Base-by-base conservation (phyloP, 2,329 filamentous ascomycete genomes). In the Arachnomyces sp. region DNA sequence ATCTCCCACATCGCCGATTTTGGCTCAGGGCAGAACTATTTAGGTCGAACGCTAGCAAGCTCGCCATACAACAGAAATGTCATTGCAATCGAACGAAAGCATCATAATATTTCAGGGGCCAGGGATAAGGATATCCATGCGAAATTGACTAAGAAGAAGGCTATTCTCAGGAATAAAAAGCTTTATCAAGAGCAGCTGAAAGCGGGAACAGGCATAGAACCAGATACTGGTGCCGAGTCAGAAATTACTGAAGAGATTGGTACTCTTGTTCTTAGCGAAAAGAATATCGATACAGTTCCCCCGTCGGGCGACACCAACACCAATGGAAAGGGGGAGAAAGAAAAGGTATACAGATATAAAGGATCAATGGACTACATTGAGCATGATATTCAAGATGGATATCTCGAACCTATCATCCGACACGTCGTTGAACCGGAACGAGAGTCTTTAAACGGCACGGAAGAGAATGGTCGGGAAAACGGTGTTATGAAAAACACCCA, bases 21-120 rank as follows among this genome's bases (percentile, higher is more conserved):
- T 62, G 92, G 92, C 18, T 95, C 88, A 39, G 92, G 92, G 0
- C 90, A 96, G 61, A 96, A 95, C 57, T 98, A 98, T 56, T 78
- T 98, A 3, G 90, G 92, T 1, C 77, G 92, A 34, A 84, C 86
- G 1, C 71, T 98, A 43, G 90, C 90, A 11, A 87, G 83, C 46
- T 73, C 81, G 39, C 88, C 89, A 1, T 95, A 94, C 65, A 86
- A 89, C 54, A 80, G 82, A 53, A 79, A 88, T 49, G 84, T 96
- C 32, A 80, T 96, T 40, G 92, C 90, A 1, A 87, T 98, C 28
- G 92, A 98, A 63, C 85, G 87, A 43, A 80, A 82, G 47, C 81
- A 86, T 53, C 79, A 84, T 52, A 95, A 95, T 55, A 93, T 96
- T 45, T 77, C 77, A 15, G 87, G 87, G 7, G 90, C 92, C 3